Conservation (phyloP, 441 rosid species). For the Kokia cookei region DNA sequence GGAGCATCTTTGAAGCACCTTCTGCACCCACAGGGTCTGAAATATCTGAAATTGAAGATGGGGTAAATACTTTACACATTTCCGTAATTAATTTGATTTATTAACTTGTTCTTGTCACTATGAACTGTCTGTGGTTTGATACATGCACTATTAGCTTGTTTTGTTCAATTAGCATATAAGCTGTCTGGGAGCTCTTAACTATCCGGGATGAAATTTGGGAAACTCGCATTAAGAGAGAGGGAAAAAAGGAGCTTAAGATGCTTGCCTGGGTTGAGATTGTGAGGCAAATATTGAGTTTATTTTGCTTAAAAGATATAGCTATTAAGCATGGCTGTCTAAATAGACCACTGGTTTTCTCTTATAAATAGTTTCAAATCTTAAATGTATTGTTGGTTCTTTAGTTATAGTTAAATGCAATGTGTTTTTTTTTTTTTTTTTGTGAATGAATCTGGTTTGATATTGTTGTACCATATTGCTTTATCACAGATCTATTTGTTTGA, state of each 20-base stretch:
- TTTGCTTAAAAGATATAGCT: neutral
- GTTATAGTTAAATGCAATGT: neutral
- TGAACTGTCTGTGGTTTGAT: neutral
- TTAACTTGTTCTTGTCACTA: neutral
- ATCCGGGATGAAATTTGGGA: neutral
- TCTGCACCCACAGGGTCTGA: conserved; percentile 60
- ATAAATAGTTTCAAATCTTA: neutral
- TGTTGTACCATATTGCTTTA: neutral
- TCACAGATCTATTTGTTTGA: neutral
- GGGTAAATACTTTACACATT: conserved; percentile 31
- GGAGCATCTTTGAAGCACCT: conserved; percentile 67
- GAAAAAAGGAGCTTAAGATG: neutral
- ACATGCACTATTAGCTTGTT: neutral
- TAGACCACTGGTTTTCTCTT: neutral
- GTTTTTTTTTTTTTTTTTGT: neutral
- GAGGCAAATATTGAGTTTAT: neutral
- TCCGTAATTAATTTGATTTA: neutral
- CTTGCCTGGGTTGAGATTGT: neutral
- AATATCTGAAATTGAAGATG: conserved; percentile 85
- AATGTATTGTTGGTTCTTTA: neutral
- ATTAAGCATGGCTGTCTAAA: neutral
- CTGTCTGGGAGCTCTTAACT: neutral
- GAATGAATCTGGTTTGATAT: neutral
- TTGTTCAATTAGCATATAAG: neutral
- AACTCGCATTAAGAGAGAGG: neutral